These are phyloP conservation scores for Leishmania amazonensis DNA, from an alignment of 208 protist species.

Conservation along the genomic window DNA sequence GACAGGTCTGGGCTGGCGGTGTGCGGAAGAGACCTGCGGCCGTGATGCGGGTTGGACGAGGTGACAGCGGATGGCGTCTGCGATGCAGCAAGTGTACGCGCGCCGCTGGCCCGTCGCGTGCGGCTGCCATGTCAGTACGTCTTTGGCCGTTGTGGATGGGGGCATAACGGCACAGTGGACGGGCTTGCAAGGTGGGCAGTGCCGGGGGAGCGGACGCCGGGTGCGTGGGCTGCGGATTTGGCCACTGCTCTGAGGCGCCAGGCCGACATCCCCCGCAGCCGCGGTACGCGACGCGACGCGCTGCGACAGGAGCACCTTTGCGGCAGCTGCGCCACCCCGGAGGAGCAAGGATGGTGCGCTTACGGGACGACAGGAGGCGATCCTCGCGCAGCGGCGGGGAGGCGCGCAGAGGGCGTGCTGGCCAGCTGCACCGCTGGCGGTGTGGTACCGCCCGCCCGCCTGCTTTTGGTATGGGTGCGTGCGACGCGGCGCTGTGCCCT, in stretches of 20 bases:
- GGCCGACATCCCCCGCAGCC: too few species aligned
- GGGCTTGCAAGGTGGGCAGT: not conserved
- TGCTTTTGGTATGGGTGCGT: not conserved
- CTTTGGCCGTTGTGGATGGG: not conserved
- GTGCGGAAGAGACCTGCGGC: not conserved
- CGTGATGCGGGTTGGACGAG: not conserved
- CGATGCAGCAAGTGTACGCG: not conserved
- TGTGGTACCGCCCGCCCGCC: too few species aligned
- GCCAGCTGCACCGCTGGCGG: too few species aligned
- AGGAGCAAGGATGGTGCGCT: not conserved
- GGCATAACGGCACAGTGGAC: not conserved
- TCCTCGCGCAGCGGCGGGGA: too few species aligned
- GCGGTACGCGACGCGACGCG: too few species aligned
- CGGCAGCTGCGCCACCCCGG: too few species aligned
- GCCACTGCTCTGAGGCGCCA: not conserved
- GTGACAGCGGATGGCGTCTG: not conserved
- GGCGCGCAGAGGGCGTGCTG: too few species aligned
- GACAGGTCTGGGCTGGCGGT: not conserved
- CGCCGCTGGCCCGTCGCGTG: not conserved
- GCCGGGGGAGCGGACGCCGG: not conserved
- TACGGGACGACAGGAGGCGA: not conserved
- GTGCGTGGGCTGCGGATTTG: not conserved
- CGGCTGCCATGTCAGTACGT: not conserved
- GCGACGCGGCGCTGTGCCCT: not conserved
- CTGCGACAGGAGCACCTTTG: not conserved